Evolutionary conservation across 768 basidiomycete species (phyloP).

Genomic region (Mycena alexandri): DNA sequence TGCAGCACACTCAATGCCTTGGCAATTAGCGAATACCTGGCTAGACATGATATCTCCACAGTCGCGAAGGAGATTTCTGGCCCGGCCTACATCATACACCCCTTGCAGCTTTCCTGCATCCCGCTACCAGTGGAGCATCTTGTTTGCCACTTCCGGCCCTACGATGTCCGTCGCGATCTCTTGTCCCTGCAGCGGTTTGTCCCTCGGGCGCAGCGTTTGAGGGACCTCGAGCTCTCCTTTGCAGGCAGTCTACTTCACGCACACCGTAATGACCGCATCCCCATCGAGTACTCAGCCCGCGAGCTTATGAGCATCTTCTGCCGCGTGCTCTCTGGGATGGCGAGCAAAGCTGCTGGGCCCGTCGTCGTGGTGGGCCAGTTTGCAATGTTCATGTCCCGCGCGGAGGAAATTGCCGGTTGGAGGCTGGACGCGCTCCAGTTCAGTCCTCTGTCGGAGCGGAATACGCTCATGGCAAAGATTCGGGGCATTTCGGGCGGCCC

Average conservation of each 20-base stretch:
- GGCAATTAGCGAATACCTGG: not conserved
- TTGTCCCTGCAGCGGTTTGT: not conserved
- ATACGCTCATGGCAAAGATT: not conserved
- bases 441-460: too few species aligned
- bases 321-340: slow-evolving; percentile 3
- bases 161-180: not conserved
- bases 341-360: not conserved
- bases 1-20: slow-evolving; percentile 4
- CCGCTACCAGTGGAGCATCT: not conserved
- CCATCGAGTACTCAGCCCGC: not conserved
- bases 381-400: not conserved
- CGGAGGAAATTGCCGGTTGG: not conserved
- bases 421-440: not conserved
- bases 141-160: not conserved
- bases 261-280: not conserved
- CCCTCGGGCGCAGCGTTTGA: not conserved
- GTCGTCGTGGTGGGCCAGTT: not conserved
- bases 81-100: not conserved
- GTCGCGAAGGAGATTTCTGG: not conserved
- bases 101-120: not conserved
- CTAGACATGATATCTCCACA: not conserved
- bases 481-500: too few species aligned
- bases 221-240: not conserved
- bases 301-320: not conserved
- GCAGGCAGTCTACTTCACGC: not conserved